Evolutionary conservation across 495 filamentous ascomycete genomes (phyloP).

Genomic region (Neurospora sublineolata): DNA sequence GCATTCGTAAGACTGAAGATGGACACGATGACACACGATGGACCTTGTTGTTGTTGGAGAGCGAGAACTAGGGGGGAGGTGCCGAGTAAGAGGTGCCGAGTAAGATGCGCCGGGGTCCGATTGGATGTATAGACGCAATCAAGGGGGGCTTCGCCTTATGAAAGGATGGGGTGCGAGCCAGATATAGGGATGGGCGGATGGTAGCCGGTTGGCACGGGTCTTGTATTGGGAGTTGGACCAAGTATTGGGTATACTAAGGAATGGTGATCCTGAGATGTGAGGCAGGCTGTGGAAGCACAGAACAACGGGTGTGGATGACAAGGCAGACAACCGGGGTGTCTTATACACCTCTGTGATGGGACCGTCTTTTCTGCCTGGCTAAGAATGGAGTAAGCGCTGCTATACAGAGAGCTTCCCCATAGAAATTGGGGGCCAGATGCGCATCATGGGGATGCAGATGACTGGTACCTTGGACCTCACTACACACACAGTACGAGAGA

Average conservation of each 20-base stretch:
- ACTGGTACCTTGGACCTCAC: neutral
- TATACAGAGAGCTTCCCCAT: slow-evolving; percentile 10
- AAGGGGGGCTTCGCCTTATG: slow-evolving; percentile 4
- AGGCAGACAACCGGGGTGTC: slow-evolving; percentile 21
- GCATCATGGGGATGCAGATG: slow-evolving; percentile 13
- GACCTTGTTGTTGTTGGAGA: slow-evolving; percentile 11
- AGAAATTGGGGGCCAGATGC: slow-evolving; percentile 21
- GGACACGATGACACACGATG: slow-evolving; percentile 5
- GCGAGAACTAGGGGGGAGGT: slow-evolving; percentile 10
- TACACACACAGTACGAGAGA: neutral
- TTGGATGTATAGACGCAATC: slow-evolving; percentile 15
- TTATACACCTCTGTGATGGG: slow-evolving; percentile 20
- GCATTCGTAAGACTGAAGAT: slow-evolving; percentile 1
- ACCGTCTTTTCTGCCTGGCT: slow-evolving; percentile 24
- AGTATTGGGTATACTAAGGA: slow-evolving; percentile 4
- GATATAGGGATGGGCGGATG: slow-evolving; percentile 18
- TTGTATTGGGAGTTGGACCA: slow-evolving; percentile 9
- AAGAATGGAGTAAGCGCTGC: slow-evolving; percentile 19
- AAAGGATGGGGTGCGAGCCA: slow-evolving; percentile 12
- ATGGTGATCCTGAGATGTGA: slow-evolving; percentile 12
- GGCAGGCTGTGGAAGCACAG: slow-evolving; percentile 14
- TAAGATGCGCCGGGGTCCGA: slow-evolving; percentile 16
- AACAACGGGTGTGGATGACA: slow-evolving; percentile 12
- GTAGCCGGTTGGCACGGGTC: slow-evolving; percentile 6
- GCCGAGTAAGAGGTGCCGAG: slow-evolving; percentile 11